Evolutionary conservation across 2,329 filamentous ascomycete genomes (phyloP), one percentile per base, ranked within the genome.

Genomic region (Aspergillus sp.): DNA sequence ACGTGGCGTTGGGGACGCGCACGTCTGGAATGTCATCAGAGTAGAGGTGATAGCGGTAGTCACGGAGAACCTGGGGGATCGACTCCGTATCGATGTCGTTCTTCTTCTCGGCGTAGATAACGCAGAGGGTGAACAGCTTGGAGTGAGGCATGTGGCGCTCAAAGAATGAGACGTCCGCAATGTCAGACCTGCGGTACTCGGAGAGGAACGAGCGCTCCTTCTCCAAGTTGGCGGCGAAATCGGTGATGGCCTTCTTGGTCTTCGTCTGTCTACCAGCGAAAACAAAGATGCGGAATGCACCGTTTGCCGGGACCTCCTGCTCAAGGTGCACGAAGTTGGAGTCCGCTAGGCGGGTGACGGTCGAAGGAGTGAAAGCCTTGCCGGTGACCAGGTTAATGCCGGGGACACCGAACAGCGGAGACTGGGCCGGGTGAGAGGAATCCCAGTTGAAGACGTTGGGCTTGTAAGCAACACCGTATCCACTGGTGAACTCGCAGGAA

Each of bases 271-370:
- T 80, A 56, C 93, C 93, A n/a, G 85, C 91, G 72, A 96, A 96
- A 61, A 96, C 75, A 72, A 92, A 96, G 60, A 96, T 82, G 56
- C 92, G 85, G 81, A 93, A 96, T 2, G 91, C 88, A 44, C 92
- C 92, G 74, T 96, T 96, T 58, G 93, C 80, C 0, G 92, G 92
- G 33, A 96, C 83, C 70, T 96, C 90, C 74, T 96, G 92, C 76
- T 96, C 93, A 9, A 96, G 82, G 67, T 96, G 90, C 1, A 96
- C 91, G 5, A 91, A 87, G 74, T 96, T 96, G 70, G 92, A 89
- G 70, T 97, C 93, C 1, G 89, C 87, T 20, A 96, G 89, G 49
- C 93, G 85, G 1, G 91, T 96, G 11, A 96, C 93, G 61, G 91
- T 88, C 19, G 90, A 83, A 56, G 90, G 91, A 48, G 84, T 86